Base-by-base conservation (phyloP, 2,329 filamentous ascomycete genomes). In the Aspergillus piperis region DNA sequence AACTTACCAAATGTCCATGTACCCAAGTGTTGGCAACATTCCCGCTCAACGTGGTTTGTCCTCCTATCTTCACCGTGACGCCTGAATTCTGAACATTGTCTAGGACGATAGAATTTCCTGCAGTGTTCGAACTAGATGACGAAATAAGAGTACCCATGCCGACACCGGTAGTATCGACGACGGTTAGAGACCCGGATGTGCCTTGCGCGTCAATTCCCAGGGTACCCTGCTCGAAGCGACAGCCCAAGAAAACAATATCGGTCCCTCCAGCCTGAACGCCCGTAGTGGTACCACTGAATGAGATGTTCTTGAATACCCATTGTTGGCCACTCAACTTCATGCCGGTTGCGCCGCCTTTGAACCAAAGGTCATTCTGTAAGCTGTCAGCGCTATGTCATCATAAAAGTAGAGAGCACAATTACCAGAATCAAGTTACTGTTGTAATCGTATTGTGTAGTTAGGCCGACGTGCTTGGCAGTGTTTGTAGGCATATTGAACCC, bases 261-360 rank as follows among this genome's bases (percentile, higher is more conserved):
- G 69, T 70, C 8, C 68, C 71, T 1, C 70, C 80, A 49, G 83
- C 79, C 1, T 77, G 77, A 32, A 88, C 78, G 0, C 76, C 71
- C 2, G 79, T 81, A 2, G 81, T 83, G 68, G 87, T 89, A 66
- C 88, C 88, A 60, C 79, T 84, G 75, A 87, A 89, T 67, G 77
- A 83, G 38, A 79, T 71, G 1, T 77, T 72, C 70, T 85, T 86
- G 61, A 75, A 71, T 8, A 72, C 70, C 68, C 71, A 72, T 57
- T 75, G 73, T 52, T 75, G 73, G 13, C 73, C 72, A 41, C 59
- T 69, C 19, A 73, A 63, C 42, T 68, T 66, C 62, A 75, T 74
- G 17, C 71, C 73, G 17, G 73, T 60, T 3, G 60, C 63, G 15
- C 73, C 73, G 3, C 72, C 72, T 25, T 60, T 64, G 55, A 75